Conservation (phyloP, 805 yeast species). For the Saturnispora diversa region DNA sequence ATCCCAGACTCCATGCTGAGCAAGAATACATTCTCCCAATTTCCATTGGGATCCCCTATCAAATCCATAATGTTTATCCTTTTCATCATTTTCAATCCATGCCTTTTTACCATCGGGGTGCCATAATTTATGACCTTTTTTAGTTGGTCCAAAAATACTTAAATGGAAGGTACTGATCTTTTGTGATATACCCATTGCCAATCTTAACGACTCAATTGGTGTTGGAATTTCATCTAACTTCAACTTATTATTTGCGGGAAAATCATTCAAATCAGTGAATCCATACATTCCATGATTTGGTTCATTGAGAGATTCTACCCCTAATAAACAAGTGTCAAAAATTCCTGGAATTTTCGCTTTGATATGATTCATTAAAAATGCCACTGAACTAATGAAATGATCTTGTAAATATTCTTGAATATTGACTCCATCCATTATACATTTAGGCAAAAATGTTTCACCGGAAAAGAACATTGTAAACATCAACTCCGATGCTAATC, state of each 20-base stretch:
- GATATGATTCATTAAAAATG: constrained; percentile 37
- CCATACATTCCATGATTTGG: constrained; percentile 76
- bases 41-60: constrained; percentile 55
- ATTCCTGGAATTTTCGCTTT: constrained; percentile 36
- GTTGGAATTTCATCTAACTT: constrained; percentile 80
- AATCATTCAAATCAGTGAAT: constrained; percentile 39
- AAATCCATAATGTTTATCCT: constrained; percentile 67
- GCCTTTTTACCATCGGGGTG: constrained; percentile 62
- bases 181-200: constrained; percentile 72
- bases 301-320: constrained; percentile 79
- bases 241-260: constrained; percentile 59
- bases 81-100: constrained; percentile 51
- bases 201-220: constrained; percentile 57
- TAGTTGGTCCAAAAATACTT: constrained; percentile 69
- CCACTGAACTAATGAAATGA: constrained; percentile 51
- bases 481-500: constrained; percentile 73
- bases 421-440: constrained; percentile 59
- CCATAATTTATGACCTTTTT: constrained; percentile 45
- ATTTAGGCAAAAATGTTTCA: constrained; percentile 63
- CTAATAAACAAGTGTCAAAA: constrained; percentile 47
- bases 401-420: constrained; percentile 72
- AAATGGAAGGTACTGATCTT: constrained; percentile 65
- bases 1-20: constrained; percentile 73
- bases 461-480: constrained; percentile 84
- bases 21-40: constrained; percentile 73